Base-by-base conservation (phyloP, 2,329 filamentous ascomycete species). In the Colletotrichum tanaceti region DNA sequence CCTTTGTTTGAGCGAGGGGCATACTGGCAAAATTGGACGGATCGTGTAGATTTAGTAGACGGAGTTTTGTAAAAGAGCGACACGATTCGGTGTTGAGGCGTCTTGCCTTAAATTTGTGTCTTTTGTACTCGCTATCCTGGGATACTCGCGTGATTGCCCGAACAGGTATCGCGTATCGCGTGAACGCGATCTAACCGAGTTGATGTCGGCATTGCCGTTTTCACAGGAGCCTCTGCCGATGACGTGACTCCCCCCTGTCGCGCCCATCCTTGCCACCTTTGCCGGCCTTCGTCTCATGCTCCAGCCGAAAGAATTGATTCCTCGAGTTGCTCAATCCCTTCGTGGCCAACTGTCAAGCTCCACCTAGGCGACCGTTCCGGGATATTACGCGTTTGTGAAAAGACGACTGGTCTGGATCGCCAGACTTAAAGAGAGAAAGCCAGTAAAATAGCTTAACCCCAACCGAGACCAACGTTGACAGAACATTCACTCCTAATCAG, bases 31-130 rank as follows among this genome's bases (percentile, higher is more conserved):
- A 41, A 16, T 39, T 20, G 63, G 18, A 28, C n/a, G 55, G 46
- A 11, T 57, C 49, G 39, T 61, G 55, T 69, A 66, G 66, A 57
- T 61, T 61, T 61, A 20, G 11, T 68, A 68, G 64, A 70, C 47
- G 63, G 63, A 32, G 66, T 52, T 49, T 35, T 66, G 49, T 53
- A 70, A 70, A 70, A 70, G 32, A 35, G 67, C 64, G 63, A 57
- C 66, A 66, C 63, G 63, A 69, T 61, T 60, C 50, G 50, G 63
- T 65, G 54, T 65, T 49, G 52, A 35, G 46, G 54, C 38, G 47
- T 4, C 28, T 49, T 49, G 43, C 43, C 44, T 59, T 20, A 28
- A 28, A 5, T 13, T 6, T 49, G 10, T 3, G 4, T 3, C 5
- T 13, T 22, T 47, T 47, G 10, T n/a, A n/a, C 46, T 24, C 20